Base-by-base conservation (phyloP, 2,329 filamentous ascomycete genomes). In the Aspergillus bombycis region DNA sequence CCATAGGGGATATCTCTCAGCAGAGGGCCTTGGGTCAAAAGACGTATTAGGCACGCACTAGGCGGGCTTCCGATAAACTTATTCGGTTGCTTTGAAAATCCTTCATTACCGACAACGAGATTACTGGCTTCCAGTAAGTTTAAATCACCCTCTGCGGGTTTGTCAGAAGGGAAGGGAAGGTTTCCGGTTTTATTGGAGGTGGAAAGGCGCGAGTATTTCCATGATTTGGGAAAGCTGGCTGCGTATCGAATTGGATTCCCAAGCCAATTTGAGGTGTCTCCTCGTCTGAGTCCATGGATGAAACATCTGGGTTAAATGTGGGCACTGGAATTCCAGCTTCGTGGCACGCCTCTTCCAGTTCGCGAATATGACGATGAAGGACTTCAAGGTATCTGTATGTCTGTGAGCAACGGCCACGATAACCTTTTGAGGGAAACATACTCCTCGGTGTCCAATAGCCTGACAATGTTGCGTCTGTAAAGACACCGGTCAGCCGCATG, bases 21-120 rank as follows among this genome's bases (percentile, higher is more conserved):
- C 19, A n/a, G 30, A 41, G 23, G 21, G 11, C 21, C 28, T 32
- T 28, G 45, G 32, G 61, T 19, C 4, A 62, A 28, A 11, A 81
- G 77, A 30, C 78, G 77, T 66, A 81, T 74, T 48, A 82, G 79
- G 0, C 75, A 79, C 0, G 75, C 79, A 3, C 77, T 74, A 0
- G 78, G 80, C 1, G 79, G 80, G 59, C 72, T 74, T 3, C 79
- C 80, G 41, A 77, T 80, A 46, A 76, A 81, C 50, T 76, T 72
- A 38, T 77, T 68, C 30, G 60, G 55, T 2, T 69, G 62, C 7
- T 66, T 63, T 50, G 30, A 10, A n/a, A 32, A n/a, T 8, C 28
- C 19, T 56, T 65, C 68, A 1, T 64, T 66, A 12, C 73, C 65
- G n/a, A 74, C 70, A 21, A 74, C 70, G 8, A 75, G 73, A 2